A percentile compares a stretch with the other conserved stretches of the same genome.
phyloP scores from a whole-genome alignment of 2,329 filamentous ascomycete species.

The Pochonia chlamydosporia region DNA sequence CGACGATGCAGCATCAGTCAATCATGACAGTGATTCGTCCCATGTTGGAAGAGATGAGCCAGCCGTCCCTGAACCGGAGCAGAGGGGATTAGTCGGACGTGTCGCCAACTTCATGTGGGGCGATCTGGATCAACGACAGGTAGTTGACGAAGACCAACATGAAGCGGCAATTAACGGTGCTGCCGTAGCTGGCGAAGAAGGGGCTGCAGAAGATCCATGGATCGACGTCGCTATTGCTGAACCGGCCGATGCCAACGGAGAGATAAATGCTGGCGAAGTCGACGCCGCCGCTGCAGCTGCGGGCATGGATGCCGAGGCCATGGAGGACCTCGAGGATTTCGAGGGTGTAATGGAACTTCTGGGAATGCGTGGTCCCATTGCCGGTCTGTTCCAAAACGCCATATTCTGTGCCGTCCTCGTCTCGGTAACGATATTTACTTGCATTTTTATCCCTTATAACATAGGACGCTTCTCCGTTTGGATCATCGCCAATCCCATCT shows the following conservation, averaged over 20 bases:
- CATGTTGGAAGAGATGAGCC: constrained; percentile 7
- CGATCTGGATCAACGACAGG: constrained; percentile 37
- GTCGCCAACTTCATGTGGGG: constrained; percentile 59
- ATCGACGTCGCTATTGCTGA: constrained; percentile 15
- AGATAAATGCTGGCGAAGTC: constrained; percentile 38
- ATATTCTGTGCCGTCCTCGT: constrained; percentile 91
- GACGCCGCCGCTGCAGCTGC: constrained; percentile 44
- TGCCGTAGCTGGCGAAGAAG: constrained; percentile 49
- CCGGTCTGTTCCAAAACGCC: constrained; percentile 86
- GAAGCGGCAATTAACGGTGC: constrained; percentile 27
- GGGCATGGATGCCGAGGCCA: constrained; percentile 66
- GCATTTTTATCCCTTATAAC: constrained; percentile 88
- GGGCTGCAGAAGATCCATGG: constrained; percentile 37
- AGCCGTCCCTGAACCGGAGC: constrained; percentile 10
- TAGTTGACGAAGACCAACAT: constrained; percentile 17
- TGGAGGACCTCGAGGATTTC: constrained; percentile 86
- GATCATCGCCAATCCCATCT: constrained; percentile 70
- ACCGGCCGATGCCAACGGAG: constrained; percentile 32
- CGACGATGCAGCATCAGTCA: constrained; percentile 1
- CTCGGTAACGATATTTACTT: constrained; percentile 75
- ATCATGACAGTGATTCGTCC: constrained; percentile 7
- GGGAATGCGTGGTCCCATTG: constrained; percentile 89
- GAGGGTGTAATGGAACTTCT: constrained; percentile 95
- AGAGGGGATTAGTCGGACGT: constrained; percentile 20
- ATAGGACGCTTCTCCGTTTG: constrained; percentile 81